Evolutionary conservation across 768 basidiomycete species (phyloP), one percentile per base, ranked within the genome.

Genomic region (Boletus sp.): DNA sequence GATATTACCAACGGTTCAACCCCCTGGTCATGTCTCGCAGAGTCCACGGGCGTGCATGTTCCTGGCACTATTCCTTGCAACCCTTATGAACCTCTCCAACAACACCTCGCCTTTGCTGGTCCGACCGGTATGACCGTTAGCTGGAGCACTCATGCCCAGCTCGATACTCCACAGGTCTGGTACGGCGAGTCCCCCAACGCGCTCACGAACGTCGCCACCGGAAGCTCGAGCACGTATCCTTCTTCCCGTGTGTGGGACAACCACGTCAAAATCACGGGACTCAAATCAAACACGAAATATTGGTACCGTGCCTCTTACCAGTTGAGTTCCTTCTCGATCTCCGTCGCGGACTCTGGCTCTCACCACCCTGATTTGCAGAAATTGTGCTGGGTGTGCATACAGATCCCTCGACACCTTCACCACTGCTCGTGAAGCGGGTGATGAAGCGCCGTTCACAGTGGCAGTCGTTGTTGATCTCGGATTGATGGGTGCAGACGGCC

Each of bases 281-380:
- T 69, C 32, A 54, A 62, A n/a, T 47, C 68, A 14, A 45, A 51
- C 8, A 70, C 68, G 14, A 64, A 53, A 28, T 69, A 69, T 47
- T 70, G 68, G 68, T 69, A 69, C 40, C 66, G 66, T 24, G 56
- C 56, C 5, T 66, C 66, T 18, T 57, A 70, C 55, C 68, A 66
- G 68, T 68, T 58, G 32, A 45, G 62, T 61, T 5, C 44, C 4
- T 18, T 20, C 10, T 44, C 10, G 14, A 1, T 44, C 18, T 12
- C 6, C 4, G 3, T 52, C 37, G 17, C 11, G 30, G 7, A 4
- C 40, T 24, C 14, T 18, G 11, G 1, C 9, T 41, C 58, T 55
- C 20, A 51, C 5, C 9, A 2, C 4, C 4, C 10, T 33, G 9
- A 46, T 37, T 14, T 40, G 6, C 40, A 70, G 68, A 37, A 68